phyloP scores from a whole-genome alignment of 192 early-diverging fungal species.

The Gorgonomyces haynaldii region DNA sequence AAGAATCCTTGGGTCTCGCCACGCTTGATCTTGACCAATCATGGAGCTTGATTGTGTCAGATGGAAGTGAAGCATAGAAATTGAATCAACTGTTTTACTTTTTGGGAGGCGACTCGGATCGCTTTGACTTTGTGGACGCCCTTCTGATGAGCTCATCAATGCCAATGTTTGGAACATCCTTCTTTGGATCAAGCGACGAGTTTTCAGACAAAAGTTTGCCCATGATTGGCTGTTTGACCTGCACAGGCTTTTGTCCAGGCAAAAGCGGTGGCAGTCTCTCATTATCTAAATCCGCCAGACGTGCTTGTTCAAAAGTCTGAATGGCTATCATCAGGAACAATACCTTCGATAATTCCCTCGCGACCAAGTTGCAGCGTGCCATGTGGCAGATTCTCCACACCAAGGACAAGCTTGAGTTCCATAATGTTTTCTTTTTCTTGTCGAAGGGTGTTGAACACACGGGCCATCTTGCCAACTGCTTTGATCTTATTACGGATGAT shows the following conservation, averaged over 20 bases:
- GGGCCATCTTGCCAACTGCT: conserved; percentile 83
- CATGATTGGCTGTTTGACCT: no score
- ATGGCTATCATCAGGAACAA: conserved; percentile 46
- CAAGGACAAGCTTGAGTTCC: conserved; percentile 84
- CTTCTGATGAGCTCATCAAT: no score
- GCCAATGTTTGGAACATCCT: no score
- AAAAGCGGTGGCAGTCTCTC: conserved; percentile 73
- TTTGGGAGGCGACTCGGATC: no score
- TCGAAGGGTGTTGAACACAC: conserved; percentile 80
- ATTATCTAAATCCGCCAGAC: conserved; percentile 80
- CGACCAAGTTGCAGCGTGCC: conserved; percentile 81
- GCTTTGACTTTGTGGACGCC: no score
- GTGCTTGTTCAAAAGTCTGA: conserved; percentile 85
- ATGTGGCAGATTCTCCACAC: conserved; percentile 69
- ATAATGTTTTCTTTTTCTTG: conserved; percentile 83
- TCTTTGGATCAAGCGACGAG: no score
- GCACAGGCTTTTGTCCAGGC: background rate
- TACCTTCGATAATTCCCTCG: conserved; percentile 81
- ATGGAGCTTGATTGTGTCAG: no score
- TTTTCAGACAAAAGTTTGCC: no score
- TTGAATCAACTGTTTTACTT: no score
- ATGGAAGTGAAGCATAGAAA: no score
- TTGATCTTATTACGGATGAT: conserved; percentile 80
- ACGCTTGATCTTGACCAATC: no score
- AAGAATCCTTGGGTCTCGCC: no score